Percentiles rank a stretch among this genome's conserved stretches.
Conservation (phyloP, 257 asterid genomes). For the Solanum peruvianum region DNA sequence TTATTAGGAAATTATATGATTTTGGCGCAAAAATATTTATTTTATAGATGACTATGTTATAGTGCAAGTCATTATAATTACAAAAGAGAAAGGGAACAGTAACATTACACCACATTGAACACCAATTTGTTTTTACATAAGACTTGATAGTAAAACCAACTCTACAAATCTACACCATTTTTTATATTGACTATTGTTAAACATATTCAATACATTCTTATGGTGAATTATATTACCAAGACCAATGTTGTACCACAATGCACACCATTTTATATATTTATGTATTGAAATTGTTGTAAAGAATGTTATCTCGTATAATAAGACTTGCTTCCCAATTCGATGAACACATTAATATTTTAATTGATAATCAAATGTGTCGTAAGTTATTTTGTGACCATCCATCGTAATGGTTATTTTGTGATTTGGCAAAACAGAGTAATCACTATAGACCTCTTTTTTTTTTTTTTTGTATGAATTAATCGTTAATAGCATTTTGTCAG, state of each 20-base stretch:
- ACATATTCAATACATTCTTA: background rate
- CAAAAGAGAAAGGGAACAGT: background rate
- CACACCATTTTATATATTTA: too few species aligned
- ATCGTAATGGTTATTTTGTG: background rate
- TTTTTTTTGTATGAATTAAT: too few species aligned
- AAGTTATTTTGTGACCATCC: too few species aligned
- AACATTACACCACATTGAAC: background rate
- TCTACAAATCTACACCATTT: background rate
- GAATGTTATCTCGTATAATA: background rate
- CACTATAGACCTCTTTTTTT: background rate
- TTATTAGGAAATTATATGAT: too few species aligned
- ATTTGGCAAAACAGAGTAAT: background rate
- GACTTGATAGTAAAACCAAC: background rate
- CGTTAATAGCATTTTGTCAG: too few species aligned
- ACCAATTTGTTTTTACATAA: background rate
- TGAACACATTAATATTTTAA: background rate
- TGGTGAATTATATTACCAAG: too few species aligned
- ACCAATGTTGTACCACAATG: too few species aligned
- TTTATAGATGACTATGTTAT: background rate
- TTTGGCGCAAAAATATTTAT: background rate
- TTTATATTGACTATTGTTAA: background rate
- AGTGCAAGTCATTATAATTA: background rate
- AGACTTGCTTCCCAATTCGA: background rate
- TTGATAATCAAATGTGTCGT: too few species aligned
- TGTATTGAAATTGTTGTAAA: too few species aligned